Percentiles rank a stretch among this genome's conserved stretches.
Evolutionary conservation across 805 yeast species (phyloP).

Genomic region (Candida odintsovae): DNA sequence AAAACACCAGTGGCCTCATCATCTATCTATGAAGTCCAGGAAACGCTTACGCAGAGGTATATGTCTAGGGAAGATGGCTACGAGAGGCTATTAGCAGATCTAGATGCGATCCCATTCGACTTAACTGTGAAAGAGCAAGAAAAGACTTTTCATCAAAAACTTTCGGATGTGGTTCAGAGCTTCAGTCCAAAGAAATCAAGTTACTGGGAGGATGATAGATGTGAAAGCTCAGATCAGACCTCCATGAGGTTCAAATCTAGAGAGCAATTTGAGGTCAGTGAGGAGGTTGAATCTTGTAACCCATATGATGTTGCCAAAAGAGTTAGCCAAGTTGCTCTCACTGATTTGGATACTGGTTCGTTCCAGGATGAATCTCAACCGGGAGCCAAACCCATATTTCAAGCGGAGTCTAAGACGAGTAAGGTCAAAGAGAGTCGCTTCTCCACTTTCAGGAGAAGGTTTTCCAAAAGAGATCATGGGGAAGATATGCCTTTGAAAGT

Average conservation of each 20-base stretch:
- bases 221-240: background rate
- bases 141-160: slow-evolving; percentile 4
- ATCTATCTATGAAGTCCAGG: slow-evolving; percentile 10
- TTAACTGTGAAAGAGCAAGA: slow-evolving; percentile 10
- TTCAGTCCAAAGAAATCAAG: slow-evolving; percentile 15
- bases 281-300: slow-evolving; percentile 11
- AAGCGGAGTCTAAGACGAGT: background rate
- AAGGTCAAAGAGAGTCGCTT: background rate
- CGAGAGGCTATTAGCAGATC: slow-evolving; percentile 17
- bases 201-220: background rate
- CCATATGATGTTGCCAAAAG: slow-evolving; percentile 19
- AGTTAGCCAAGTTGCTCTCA: background rate
- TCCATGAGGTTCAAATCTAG: slow-evolving; percentile 4
- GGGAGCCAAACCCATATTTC: background rate
- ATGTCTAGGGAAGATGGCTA: slow-evolving; percentile 14
- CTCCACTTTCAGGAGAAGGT: background rate
- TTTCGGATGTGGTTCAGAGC: slow-evolving; percentile 9
- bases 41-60: slow-evolving; percentile 24
- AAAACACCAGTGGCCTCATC: background rate
- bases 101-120: slow-evolving; percentile 22
- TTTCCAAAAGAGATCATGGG: background rate
- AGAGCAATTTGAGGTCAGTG: slow-evolving; percentile 1
- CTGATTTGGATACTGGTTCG: background rate
- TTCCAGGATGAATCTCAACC: background rate
- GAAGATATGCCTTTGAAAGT: background rate